A percentile compares a stretch with the other conserved stretches of the same genome.
Conservation (phyloP, 495 filamentous ascomycete genomes). For the Penicillium flavigenum region DNA sequence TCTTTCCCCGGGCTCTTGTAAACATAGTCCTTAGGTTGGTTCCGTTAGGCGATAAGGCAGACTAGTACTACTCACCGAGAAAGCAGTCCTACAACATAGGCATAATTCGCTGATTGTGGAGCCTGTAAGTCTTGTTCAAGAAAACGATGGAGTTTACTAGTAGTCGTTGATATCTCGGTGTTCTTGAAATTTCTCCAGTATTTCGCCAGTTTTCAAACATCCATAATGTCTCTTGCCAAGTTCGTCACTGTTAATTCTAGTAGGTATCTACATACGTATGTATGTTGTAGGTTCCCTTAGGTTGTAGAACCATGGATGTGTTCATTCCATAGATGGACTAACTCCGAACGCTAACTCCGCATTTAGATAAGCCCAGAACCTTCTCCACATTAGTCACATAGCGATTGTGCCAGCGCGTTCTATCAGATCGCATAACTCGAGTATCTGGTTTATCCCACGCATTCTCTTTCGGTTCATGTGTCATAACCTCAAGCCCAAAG, state of each 20-base stretch:
- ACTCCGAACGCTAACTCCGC: constrained; percentile 22
- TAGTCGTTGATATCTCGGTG: no score
- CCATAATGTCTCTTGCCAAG: no score
- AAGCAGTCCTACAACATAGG: not conserved
- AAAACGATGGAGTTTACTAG: not conserved
- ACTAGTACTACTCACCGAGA: no score
- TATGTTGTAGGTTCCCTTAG: not conserved
- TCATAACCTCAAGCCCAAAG: not conserved
- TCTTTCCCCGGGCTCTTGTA: no score
- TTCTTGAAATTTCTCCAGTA: no score
- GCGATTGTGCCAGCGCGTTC: constrained; percentile 33
- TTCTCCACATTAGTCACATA: constrained; percentile 40
- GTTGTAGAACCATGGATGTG: not conserved
- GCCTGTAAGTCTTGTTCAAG: not conserved
- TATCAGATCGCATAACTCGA: constrained; percentile 16
- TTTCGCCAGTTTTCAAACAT: no score
- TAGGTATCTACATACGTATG: no score
- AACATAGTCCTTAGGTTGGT: no score
- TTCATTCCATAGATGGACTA: not conserved
- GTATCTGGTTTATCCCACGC: constrained; percentile 4
- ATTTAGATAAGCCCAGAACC: constrained; percentile 34
- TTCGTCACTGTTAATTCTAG: no score
- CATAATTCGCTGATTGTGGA: not conserved
- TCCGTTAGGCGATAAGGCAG: no score
- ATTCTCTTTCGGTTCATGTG: not conserved